These are phyloP conservation scores for Paecilomyces formosus DNA, from an alignment of 2,329 filamentous ascomycete species.

Conservation along the genomic window DNA sequence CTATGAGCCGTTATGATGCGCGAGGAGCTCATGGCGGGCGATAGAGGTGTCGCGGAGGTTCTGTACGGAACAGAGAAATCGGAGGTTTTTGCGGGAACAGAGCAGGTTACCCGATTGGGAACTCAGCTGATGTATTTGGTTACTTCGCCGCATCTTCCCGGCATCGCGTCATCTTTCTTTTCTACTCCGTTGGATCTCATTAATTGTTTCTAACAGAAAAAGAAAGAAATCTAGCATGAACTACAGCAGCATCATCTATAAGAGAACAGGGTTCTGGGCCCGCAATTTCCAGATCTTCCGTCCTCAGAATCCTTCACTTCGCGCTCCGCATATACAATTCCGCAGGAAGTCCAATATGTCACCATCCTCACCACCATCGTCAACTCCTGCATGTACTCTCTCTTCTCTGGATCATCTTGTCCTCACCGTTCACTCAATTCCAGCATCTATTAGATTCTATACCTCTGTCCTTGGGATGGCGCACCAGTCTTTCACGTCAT, in stretches of 20 bases:
- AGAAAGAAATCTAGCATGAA: not conserved
- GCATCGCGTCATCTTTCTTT: not conserved
- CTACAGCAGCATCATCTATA: not conserved
- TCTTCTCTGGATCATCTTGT: slow-evolving; percentile 53
- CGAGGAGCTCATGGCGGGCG: not conserved
- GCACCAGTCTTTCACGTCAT: slow-evolving; percentile 43
- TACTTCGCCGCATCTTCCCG: not conserved
- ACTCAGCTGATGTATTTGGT: not conserved
- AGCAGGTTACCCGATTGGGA: not conserved
- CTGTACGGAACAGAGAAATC: not conserved
- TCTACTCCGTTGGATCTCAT: not conserved
- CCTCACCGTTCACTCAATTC: slow-evolving; percentile 48
- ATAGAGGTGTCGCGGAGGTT: not conserved
- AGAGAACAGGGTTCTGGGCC: not conserved
- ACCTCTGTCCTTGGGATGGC: slow-evolving; percentile 50
- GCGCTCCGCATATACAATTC: not conserved
- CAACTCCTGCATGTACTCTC: slow-evolving; percentile 6
- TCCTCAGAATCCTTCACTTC: not conserved
- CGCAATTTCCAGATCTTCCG: not conserved
- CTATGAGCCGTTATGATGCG: not conserved
- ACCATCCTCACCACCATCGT: not conserved
- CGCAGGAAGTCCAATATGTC: not conserved
- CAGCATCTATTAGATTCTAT: slow-evolving; percentile 49
- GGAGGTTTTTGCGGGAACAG: not conserved
- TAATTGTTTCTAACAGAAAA: not conserved